Conservation (phyloP, 202 grass and related monocot species). For the Setaria viridis region DNA sequence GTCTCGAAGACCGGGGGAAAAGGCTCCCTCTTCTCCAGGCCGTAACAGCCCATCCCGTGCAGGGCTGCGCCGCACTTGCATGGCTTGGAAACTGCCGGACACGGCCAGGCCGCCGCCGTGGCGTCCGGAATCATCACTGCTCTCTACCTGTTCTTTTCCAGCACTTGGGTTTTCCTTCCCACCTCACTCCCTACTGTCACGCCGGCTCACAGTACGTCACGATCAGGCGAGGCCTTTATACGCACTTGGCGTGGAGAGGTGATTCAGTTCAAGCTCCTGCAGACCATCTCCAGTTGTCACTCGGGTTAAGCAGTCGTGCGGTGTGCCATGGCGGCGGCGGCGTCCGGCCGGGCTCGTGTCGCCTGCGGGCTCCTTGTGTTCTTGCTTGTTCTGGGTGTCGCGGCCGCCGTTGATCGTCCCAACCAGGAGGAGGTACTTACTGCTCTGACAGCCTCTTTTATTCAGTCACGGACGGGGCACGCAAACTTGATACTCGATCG, state of each 20-base stretch:
- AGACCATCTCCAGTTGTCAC: not conserved
- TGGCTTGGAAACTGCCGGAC: not conserved
- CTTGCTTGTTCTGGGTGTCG: not conserved
- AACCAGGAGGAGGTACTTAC: not conserved
- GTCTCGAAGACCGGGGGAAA: not conserved
- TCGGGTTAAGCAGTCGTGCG: not conserved
- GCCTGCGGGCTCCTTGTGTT: not conserved
- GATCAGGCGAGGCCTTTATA: not conserved
- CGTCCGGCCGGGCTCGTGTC: not conserved
- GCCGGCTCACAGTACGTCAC: not conserved
- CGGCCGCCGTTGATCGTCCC: not conserved
- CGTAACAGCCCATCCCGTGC: not conserved
- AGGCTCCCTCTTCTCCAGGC: not conserved
- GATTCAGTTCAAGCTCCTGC: not conserved
- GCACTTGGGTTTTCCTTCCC: not conserved
- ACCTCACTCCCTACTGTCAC: conserved; percentile 8
- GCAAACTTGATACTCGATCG: not conserved
- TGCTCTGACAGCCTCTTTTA: not conserved
- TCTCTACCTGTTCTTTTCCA: not conserved
- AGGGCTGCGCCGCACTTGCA: not conserved
- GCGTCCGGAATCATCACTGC: conserved; percentile 11
- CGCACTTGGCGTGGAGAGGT: not conserved
- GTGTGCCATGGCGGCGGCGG: not conserved
- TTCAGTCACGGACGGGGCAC: not conserved
- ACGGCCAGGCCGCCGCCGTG: not conserved